Evolutionary conservation across 352 stramenopile genomes (phyloP), one percentile per base, ranked within the genome.

Genomic region (Globisporangium yorkense): DNA sequence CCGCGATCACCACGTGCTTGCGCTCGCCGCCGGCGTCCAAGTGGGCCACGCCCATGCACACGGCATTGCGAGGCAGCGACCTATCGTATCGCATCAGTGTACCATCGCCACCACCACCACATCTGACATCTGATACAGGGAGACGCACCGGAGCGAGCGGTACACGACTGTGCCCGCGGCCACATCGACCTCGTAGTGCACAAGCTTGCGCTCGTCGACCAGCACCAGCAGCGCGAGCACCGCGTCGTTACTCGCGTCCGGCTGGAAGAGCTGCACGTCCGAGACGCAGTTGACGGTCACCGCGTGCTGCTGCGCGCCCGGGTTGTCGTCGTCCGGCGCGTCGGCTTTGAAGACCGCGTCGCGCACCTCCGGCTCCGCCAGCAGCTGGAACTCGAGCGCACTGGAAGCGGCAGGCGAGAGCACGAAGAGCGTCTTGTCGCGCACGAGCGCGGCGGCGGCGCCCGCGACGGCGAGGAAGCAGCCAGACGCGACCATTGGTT

Each of bases 101-200:
- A 62, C 20, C 27, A 33, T 15, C 24, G 24, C 24, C 24, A 27
- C 24, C 24, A 27, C 24, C 24, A 27, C 24, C 24, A 27, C 24
- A 27, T 27, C 24, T 27, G 1, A 27, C 24, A 27, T 27, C 24
- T 27, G 24, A 27, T 27, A 27, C 24, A 27, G 24, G 24, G 24
- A 27, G 31, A n/a, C 41, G 12, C 37, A 57, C 35, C 80, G 63
- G 3, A 72, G 68, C 9, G 66, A 66, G 24, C 69, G 68, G 41
- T 82, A 66, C 56, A 63, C 10, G 33, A 90, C 61, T n/a, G 53
- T 80, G 43, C 71, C 55, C 15, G 62, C 61, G 1, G 55, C n/a
- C 31, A 81, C 27, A 49, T 90, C 63, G 43, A 84, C 69, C 35
- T 90, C 80, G 59, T 90, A 90, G 64, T 90, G 69, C 47, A 88